Conservation (phyloP, 306 rosid genomes). For the Begonia masoniana region DNA sequence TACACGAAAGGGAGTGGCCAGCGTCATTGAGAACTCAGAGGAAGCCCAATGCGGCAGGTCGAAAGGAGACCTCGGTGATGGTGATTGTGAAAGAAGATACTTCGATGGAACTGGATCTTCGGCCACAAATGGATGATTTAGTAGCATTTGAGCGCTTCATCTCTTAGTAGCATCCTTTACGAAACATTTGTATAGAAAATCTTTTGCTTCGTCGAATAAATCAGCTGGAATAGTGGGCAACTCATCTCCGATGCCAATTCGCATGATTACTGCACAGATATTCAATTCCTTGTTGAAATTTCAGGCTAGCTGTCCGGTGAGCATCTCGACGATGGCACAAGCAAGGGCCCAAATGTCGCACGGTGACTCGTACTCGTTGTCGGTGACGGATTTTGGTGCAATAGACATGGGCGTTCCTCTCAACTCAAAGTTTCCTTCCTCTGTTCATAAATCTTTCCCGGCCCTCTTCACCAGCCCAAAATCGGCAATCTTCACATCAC, state of each 20-base stretch:
- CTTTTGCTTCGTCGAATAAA: slow-evolving; percentile 41
- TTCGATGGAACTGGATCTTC: no score
- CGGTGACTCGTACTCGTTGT: slow-evolving; percentile 38
- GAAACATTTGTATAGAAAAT: no score
- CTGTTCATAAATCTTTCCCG: slow-evolving; percentile 5
- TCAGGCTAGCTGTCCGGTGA: slow-evolving; percentile 57
- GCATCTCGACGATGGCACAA: no score
- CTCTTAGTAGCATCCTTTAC: no score
- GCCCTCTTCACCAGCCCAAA: slow-evolving; percentile 56
- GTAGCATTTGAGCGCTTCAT: no score
- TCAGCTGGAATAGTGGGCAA: slow-evolving; percentile 39
- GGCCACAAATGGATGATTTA: no score
- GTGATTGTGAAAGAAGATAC: no score
- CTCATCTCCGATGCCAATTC: slow-evolving; percentile 53
- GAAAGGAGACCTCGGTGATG: no score
- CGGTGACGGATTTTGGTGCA: slow-evolving; percentile 70
- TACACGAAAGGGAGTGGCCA: no score
- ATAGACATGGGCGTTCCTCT: slow-evolving; percentile 72
- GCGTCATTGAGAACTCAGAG: no score
- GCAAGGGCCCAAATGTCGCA: slow-evolving; percentile 72
- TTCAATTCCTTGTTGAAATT: slow-evolving; percentile 12
- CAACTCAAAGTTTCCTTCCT: slow-evolving; percentile 11
- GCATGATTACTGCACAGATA: slow-evolving; percentile 30
- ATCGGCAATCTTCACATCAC: slow-evolving; percentile 46
- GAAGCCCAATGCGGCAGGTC: no score